Evolutionary conservation across 139 green algal genomes (phyloP).

Genomic region (Chlorella vulgaris): DNA sequence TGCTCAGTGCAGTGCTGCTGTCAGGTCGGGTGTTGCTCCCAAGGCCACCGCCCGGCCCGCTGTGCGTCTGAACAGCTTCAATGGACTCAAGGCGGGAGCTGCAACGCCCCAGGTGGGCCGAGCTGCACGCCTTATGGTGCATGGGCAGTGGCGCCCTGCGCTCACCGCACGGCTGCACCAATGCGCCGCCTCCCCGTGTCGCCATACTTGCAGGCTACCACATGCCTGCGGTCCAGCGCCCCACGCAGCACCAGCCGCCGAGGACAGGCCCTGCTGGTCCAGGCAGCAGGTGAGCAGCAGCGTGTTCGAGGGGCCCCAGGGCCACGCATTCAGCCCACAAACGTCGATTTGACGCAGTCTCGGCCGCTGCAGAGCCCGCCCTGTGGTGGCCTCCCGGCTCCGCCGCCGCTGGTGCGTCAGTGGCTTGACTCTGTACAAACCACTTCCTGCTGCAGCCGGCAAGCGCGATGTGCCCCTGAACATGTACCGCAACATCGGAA

Average conservation of each 20-base stretch:
- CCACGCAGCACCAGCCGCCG: background rate
- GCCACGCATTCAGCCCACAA: background rate
- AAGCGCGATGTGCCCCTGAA: constrained; percentile 68
- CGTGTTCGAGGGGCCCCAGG: no score
- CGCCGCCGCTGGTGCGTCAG: background rate
- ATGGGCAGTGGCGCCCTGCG: no score
- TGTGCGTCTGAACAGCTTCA: background rate
- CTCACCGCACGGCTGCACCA: background rate
- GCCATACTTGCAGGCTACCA: background rate
- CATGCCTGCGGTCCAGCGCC: background rate
- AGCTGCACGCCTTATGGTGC: no score
- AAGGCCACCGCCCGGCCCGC: background rate
- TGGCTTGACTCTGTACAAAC: background rate
- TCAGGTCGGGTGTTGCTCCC: no score
- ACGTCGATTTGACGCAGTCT: background rate
- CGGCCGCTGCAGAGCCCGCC: background rate
- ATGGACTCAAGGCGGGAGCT: background rate
- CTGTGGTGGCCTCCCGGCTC: background rate
- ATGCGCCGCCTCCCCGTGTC: background rate
- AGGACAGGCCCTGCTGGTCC: background rate
- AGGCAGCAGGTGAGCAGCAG: constrained; percentile 14
- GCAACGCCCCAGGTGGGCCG: background rate
- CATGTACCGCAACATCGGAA: constrained; percentile 99
- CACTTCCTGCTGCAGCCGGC: background rate
- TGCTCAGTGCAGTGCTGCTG: background rate